phyloP scores from a whole-genome alignment of 257 asterid genomes.

The Echites panduratus region DNA sequence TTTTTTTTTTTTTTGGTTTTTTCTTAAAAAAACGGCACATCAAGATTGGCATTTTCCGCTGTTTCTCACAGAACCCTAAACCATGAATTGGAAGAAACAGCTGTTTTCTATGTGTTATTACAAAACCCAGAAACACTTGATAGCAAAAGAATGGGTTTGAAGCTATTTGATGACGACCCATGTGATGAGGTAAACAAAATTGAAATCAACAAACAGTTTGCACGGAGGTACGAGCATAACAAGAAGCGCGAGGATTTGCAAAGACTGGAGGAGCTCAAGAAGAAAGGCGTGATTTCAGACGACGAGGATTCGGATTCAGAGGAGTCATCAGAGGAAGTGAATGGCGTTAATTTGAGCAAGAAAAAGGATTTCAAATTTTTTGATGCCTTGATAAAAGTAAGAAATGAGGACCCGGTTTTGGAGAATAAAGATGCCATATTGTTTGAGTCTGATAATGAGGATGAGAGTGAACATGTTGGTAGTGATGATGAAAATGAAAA shows the following conservation, averaged over 20 bases:
- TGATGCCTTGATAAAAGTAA: slow-evolving; percentile 58
- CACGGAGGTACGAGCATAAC: slow-evolving; percentile 64
- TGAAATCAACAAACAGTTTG: slow-evolving; percentile 55
- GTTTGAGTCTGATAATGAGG: slow-evolving; percentile 43
- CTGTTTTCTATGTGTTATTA: too few relatives aligned
- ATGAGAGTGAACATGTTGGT: slow-evolving; percentile 8
- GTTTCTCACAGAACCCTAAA: too few relatives aligned
- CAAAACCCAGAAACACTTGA: background rate
- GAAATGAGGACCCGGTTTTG: slow-evolving; percentile 54
- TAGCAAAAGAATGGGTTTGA: slow-evolving; percentile 17
- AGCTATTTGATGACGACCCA: slow-evolving; percentile 49
- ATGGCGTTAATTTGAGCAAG: slow-evolving; percentile 21
- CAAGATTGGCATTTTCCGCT: too few relatives aligned
- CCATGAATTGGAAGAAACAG: too few relatives aligned
- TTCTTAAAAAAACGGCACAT: too few relatives aligned
- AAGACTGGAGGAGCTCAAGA: slow-evolving; percentile 50
- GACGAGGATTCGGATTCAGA: slow-evolving; percentile 34
- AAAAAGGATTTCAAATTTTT: slow-evolving; percentile 41
- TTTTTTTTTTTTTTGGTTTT: too few relatives aligned
- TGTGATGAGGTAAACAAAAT: slow-evolving; percentile 24
- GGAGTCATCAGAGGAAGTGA: slow-evolving; percentile 31
- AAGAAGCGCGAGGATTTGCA: slow-evolving; percentile 83
- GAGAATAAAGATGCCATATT: slow-evolving; percentile 50
- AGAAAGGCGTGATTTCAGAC: slow-evolving; percentile 49
- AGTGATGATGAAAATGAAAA: slow-evolving; percentile 4